Evolutionary conservation across 2,329 filamentous ascomycete species (phyloP), one percentile per base, ranked within the genome.

Genomic region (Sclerotinia borealis): DNA sequence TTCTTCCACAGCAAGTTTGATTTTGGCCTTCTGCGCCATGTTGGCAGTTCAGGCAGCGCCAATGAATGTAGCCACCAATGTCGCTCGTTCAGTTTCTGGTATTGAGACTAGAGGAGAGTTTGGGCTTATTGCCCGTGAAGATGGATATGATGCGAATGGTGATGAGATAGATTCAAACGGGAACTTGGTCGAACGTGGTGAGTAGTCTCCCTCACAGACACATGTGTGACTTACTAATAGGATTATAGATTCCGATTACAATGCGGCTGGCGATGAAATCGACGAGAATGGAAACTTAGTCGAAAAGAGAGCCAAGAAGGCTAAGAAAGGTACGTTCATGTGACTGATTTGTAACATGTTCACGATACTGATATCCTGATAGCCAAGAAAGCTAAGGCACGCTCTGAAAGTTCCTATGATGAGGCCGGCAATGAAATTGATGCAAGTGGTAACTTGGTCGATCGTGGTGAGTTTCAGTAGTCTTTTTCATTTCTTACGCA

Each of bases 11-110:
- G 66, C 66, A 37, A 67, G 68, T 56, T 43, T 71, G 22, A 68
- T 70, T 49, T 45, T 72, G 64, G 66, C 67, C 63, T 69, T 72
- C 50, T 71, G 68, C 56, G 65, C 68, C 63, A 63, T 65, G 31
- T 48, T 68, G 48, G 67, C 70, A 34, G 67, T 69, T 29, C 68
- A 70, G 27, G 67, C 68, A 37, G 66, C 66, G 45, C 69, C 68
- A 51, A 41, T 63, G 17, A 47, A 37, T 41, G 48, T 47, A 13
- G 39, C 60, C 9, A 49, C 64, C 45, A 31, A 48, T 11, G 54
- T 63, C 45, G 58, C 58, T 49, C 60, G 66, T 37, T 63, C 61
- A 36, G 25, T 63, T 34, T 9, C 17, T 29, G 37, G 49, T 41
- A 56, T 54, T 41, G 61, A 62, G 41, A 11, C 37, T 22, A 50